These are phyloP conservation scores for Starmerella bombicola DNA, from an alignment of 805 yeast species.

Conservation along the genomic window DNA sequence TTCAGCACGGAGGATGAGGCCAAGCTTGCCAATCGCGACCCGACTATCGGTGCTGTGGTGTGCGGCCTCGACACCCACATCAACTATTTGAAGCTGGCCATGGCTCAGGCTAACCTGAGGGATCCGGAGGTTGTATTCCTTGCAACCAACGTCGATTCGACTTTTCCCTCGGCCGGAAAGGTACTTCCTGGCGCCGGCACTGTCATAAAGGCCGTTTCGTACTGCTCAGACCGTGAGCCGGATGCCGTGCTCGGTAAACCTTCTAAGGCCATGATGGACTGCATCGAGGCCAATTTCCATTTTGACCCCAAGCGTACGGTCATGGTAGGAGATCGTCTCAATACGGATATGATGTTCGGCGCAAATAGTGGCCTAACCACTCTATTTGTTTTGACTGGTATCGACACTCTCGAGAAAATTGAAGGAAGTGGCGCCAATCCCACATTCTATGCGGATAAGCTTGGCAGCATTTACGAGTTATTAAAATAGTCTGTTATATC, in stretches of 20 bases:
- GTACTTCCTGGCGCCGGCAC: conserved; percentile 94
- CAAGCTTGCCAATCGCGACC: conserved; percentile 40
- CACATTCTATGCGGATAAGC: conserved; percentile 50
- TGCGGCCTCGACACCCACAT: conserved; percentile 71
- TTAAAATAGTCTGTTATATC: no score
- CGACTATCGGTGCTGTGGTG: conserved; percentile 71
- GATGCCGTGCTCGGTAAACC: conserved; percentile 84
- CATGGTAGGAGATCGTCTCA: conserved; percentile 92
- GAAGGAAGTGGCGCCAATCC: conserved; percentile 39
- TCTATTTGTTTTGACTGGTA: conserved; percentile 79
- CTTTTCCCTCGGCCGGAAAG: conserved; percentile 79
- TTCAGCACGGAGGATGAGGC: conserved; percentile 41
- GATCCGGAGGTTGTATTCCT: conserved; percentile 57
- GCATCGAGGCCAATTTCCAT: conserved; percentile 55
- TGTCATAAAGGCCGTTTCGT: conserved; percentile 62
- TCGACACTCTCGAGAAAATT: conserved; percentile 51
- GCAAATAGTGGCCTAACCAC: conserved; percentile 77
- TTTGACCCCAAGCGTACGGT: conserved; percentile 48
- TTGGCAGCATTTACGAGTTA: conserved; percentile 66
- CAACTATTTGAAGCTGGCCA: conserved; percentile 70
- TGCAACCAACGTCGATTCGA: conserved; percentile 91
- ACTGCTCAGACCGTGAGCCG: conserved; percentile 70
- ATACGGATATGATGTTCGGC: conserved; percentile 92
- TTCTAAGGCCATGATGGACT: conserved; percentile 74
- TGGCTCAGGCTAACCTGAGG: conserved; percentile 67